A percentile compares a stretch with the other conserved stretches of the same genome.
phyloP scores from a whole-genome alignment of 2,329 filamentous ascomycete genomes.

The Scolecobasidium constrictum region DNA sequence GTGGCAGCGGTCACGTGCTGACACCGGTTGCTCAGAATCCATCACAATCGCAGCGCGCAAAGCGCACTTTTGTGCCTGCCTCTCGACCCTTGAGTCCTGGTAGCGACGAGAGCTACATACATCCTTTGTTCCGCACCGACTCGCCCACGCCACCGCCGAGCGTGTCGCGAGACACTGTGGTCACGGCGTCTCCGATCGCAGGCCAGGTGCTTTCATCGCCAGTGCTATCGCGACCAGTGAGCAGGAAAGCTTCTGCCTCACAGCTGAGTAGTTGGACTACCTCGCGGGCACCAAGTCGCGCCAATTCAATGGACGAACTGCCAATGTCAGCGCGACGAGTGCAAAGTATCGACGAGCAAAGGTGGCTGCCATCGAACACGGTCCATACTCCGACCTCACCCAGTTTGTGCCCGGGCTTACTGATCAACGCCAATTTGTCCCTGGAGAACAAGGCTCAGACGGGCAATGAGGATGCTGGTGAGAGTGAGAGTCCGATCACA shows the following conservation, averaged over 20 bases:
- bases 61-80: slow-evolving; percentile 22
- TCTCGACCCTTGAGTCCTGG: slow-evolving; percentile 27
- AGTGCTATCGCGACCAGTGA: slow-evolving; percentile 21
- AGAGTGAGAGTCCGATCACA: slow-evolving; percentile 18
- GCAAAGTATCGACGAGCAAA: no score
- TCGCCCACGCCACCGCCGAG: slow-evolving; percentile 56
- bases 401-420: no score
- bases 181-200: slow-evolving; percentile 58
- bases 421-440: no score
- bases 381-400: no score
- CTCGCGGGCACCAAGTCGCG: slow-evolving; percentile 9
- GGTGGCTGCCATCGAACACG: no score
- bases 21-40: background rate
- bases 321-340: no score
- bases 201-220: slow-evolving; percentile 46
- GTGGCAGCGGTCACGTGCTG: background rate
- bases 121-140: slow-evolving; percentile 66
- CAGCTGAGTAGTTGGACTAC: slow-evolving; percentile 16
- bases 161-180: slow-evolving; percentile 57
- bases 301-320: no score
- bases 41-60: slow-evolving; percentile 34
- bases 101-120: slow-evolving; percentile 56
- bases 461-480: no score
- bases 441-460: no score
- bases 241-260: slow-evolving; percentile 25